Evolutionary conservation across 495 filamentous ascomycete species (phyloP).

Genomic region (Xylaria scruposa): DNA sequence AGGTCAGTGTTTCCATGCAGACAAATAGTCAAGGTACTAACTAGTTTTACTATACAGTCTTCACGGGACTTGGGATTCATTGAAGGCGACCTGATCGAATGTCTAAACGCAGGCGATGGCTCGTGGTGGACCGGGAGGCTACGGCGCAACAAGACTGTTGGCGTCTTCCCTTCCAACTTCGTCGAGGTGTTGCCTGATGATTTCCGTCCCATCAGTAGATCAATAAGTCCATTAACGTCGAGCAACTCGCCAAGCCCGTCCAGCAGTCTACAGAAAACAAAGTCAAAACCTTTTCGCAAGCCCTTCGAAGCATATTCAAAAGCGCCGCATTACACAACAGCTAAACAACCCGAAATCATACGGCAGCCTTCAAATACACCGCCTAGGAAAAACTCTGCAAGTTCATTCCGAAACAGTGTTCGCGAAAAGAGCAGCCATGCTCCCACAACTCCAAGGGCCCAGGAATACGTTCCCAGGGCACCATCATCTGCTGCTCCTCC

Average conservation of each 20-base stretch:
- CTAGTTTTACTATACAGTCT: slow-evolving; percentile 55
- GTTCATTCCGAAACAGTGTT: slow-evolving; percentile 39
- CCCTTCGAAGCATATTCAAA: slow-evolving; percentile 73
- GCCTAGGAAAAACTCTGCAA: slow-evolving; percentile 45
- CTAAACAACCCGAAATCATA: slow-evolving; percentile 57
- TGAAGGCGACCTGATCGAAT: slow-evolving; percentile 97
- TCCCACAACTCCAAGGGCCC: slow-evolving; percentile 39
- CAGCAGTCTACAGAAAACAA: slow-evolving; percentile 58
- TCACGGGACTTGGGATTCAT: slow-evolving; percentile 95
- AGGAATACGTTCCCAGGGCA: slow-evolving; percentile 39
- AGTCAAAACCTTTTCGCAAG: slow-evolving; percentile 69
- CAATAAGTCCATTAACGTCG: slow-evolving; percentile 73
- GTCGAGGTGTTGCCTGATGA: slow-evolving; percentile 85
- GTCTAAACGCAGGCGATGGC: slow-evolving; percentile 95
- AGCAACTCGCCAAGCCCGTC: slow-evolving; percentile 58
- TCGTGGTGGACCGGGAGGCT: slow-evolving; percentile 97
- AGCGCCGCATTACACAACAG: slow-evolving; percentile 59
- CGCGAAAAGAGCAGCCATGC: slow-evolving; percentile 34
- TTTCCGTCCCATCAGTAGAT: slow-evolving; percentile 80
- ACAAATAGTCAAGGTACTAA: slow-evolving; percentile 32
- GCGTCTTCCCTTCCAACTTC: slow-evolving; percentile 96
- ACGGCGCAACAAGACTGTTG: slow-evolving; percentile 84
- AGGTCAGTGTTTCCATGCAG: slow-evolving; percentile 58
- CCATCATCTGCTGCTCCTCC: slow-evolving; percentile 42
- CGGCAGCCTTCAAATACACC: slow-evolving; percentile 41